phyloP scores from a whole-genome alignment of 2,329 filamentous ascomycete species.

The Chrysoporthe austroafricana region DNA sequence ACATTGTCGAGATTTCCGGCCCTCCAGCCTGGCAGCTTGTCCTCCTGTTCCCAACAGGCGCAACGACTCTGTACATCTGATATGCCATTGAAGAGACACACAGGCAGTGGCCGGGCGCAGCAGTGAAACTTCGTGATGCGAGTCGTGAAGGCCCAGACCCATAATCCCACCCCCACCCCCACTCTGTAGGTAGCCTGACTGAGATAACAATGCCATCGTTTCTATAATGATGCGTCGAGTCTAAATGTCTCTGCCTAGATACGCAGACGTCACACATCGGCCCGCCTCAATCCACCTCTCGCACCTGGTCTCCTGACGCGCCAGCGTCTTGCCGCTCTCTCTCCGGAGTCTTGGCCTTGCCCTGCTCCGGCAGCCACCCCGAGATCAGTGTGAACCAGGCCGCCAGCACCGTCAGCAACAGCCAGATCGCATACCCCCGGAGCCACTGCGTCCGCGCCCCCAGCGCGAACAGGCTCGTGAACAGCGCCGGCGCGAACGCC shows the following conservation, averaged over 20 bases:
- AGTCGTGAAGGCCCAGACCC: no score
- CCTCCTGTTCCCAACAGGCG: no score
- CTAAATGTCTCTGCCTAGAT: not conserved
- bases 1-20: no score
- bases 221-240: not conserved
- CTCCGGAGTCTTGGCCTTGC: slow-evolving; percentile 22
- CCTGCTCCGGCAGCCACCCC: slow-evolving; percentile 43
- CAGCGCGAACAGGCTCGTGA: slow-evolving; percentile 69
- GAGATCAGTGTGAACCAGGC: slow-evolving; percentile 39
- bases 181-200: not conserved
- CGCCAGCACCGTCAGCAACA: slow-evolving; percentile 52
- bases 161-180: no score
- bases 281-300: not conserved
- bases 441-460: slow-evolving; percentile 66
- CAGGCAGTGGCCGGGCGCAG: no score
- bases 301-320: not conserved
- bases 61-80: no score
- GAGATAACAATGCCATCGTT: not conserved
- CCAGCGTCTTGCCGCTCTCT: not conserved
- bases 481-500: slow-evolving; percentile 67
- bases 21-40: no score
- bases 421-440: slow-evolving; percentile 68
- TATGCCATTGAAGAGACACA: no score
- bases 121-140: no score
- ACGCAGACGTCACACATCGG: not conserved